Percentiles rank a stretch among this genome's conserved stretches.
These are phyloP conservation scores for Fusarium sororula DNA, from an alignment of 2,329 filamentous ascomycete species.

Conservation along the genomic window DNA sequence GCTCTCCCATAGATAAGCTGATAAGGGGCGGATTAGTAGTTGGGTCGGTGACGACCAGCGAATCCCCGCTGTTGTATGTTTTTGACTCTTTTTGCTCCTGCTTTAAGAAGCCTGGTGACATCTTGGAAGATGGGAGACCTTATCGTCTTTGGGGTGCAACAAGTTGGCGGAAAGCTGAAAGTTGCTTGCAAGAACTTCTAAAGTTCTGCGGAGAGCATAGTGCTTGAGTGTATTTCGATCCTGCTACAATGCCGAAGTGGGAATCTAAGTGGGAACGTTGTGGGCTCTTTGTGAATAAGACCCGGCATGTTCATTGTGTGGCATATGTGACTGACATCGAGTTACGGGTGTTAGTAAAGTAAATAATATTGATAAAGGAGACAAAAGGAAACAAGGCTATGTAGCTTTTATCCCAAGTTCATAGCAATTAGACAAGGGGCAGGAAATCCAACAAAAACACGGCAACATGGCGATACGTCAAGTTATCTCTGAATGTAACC, in stretches of 20 bases:
- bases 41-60: constrained; percentile 6
- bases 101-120: not conserved
- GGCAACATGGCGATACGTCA: not conserved
- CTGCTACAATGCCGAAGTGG: not conserved
- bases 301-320: not conserved
- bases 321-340: not conserved
- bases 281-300: not conserved
- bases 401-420: not conserved
- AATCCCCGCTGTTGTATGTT: constrained; percentile 16
- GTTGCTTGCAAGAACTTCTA: fast-evolving
- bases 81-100: not conserved
- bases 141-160: too few species aligned
- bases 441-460: not conserved
- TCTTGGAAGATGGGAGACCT: not conserved
- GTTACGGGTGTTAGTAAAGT: not conserved
- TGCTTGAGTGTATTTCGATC: not conserved
- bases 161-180: not conserved
- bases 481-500: not conserved
- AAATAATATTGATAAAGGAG: not conserved
- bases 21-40: constrained; percentile 11
- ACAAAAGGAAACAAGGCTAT: not conserved
- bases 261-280: not conserved
- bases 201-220: not conserved
- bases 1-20: constrained; percentile 4
- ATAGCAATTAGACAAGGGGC: not conserved